A percentile compares a stretch with the other conserved stretches of the same genome.
These are phyloP conservation scores for Claviceps pusilla DNA, from an alignment of 2,329 filamentous ascomycete species.

Conservation along the genomic window DNA sequence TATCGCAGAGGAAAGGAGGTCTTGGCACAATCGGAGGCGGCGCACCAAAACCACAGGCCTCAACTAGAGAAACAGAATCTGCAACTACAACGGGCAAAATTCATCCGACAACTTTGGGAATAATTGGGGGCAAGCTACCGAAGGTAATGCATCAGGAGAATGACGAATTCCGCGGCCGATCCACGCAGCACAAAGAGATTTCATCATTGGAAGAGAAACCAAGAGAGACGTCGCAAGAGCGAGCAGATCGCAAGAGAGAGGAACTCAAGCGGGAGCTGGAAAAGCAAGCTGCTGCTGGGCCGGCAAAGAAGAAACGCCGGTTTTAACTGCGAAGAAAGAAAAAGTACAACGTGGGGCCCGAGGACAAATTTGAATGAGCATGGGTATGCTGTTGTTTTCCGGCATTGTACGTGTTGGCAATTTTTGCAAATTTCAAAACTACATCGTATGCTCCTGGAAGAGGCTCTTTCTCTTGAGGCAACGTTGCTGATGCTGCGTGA, in stretches of 20 bases:
- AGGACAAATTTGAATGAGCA: not conserved
- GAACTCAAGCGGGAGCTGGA: slow-evolving; percentile 37
- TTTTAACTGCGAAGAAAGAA: slow-evolving; percentile 22
- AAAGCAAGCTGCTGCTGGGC: slow-evolving; percentile 32
- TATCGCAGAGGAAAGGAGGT: slow-evolving; percentile 14
- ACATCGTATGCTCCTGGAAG: not conserved
- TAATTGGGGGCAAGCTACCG: slow-evolving; percentile 16
- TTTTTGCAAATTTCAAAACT: not conserved
- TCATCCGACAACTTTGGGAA: slow-evolving; percentile 16
- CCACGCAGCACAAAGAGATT: slow-evolving; percentile 9
- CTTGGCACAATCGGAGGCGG: slow-evolving; percentile 28
- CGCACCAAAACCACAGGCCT: slow-evolving; percentile 9
- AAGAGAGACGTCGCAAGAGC: slow-evolving; percentile 29
- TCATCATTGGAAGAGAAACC: slow-evolving; percentile 15
- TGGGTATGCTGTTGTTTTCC: not conserved
- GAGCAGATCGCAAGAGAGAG: slow-evolving; percentile 34
- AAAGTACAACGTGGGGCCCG: not conserved
- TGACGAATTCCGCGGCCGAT: slow-evolving; percentile 11
- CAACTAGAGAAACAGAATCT: not conserved
- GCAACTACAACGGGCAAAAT: not conserved
- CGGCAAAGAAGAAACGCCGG: slow-evolving; percentile 40
- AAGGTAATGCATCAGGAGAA: slow-evolving; percentile 9
- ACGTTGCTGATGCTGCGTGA: not conserved
- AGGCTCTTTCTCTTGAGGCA: not conserved
- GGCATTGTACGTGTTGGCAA: not conserved